phyloP scores from a whole-genome alignment of 2,329 filamentous ascomycete genomes.

The Monosporascus sp. region DNA sequence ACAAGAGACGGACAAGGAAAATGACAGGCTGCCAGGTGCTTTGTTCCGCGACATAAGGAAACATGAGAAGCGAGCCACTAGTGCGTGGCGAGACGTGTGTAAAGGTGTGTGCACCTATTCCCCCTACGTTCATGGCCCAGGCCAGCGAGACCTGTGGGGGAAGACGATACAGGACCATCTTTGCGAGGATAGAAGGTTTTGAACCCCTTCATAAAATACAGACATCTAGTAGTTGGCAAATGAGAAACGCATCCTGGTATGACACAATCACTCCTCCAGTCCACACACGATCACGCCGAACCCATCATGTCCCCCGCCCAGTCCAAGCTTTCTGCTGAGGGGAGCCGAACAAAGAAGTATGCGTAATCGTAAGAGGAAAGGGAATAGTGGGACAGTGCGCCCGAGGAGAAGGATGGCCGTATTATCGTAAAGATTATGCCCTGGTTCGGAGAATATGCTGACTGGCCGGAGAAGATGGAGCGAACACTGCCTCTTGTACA shows the following conservation, averaged over 20 bases:
- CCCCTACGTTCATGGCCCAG: conserved; percentile 12
- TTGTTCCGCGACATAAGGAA: conserved; percentile 25
- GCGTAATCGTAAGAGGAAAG: conserved; percentile 20
- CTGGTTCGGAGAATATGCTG: too few relatives aligned
- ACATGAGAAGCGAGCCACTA: conserved; percentile 23
- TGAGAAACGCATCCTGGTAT: conserved; percentile 15
- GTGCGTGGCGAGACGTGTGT: conserved; percentile 22
- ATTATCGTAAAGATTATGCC: too few relatives aligned
- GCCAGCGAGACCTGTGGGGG: conserved; percentile 11
- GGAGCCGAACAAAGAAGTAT: conserved; percentile 12
- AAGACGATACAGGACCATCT: conserved; percentile 7
- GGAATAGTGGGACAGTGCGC: conserved; percentile 13
- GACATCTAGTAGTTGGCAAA: conserved; percentile 21
- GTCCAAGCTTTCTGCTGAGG: conserved; percentile 27
- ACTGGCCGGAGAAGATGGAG: too few relatives aligned
- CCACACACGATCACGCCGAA: conserved; percentile 20
- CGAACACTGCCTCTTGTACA: conserved; percentile 11
- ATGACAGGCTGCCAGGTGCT: conserved; percentile 11
- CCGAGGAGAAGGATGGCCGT: not conserved
- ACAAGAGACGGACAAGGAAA: conserved; percentile 21
- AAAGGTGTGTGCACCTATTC: conserved; percentile 15
- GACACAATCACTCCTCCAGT: conserved; percentile 23
- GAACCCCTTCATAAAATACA: conserved; percentile 30
- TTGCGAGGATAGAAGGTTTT: not conserved
- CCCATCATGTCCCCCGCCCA: conserved; percentile 16